Base-by-base conservation (phyloP, 164 flowering plant genomes). In the Liquidambar formosana region DNA sequence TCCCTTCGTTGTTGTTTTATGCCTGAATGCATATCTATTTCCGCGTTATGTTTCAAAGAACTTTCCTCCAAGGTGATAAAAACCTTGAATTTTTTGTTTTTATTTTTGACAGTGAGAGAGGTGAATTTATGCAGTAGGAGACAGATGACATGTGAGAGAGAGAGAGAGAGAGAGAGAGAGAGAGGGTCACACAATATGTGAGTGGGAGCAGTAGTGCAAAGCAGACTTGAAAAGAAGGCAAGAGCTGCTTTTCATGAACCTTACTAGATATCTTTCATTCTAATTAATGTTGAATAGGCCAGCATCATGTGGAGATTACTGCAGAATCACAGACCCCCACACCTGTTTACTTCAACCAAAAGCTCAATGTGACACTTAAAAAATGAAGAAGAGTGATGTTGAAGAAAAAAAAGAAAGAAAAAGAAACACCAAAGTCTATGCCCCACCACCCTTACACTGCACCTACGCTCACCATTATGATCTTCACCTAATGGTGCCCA, bases 181-280 rank as follows among this genome's bases (percentile, higher is more conserved):
- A n/a, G n/a, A n/a, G n/a, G n/a, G n/a, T n/a, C n/a, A 43, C 65
- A 49, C 52, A 71, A 33, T 38, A 8, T 44, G 61, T 66, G 51
- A 65, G 64, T 19, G 26, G 23, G 56, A 9, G 25, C 46, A 68
- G 56, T 60, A 68, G 69, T 54, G 22, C 33, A 47, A 63, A 54
- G 68, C 72, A 71, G 12, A 45, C 71, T 75, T 68, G 59, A 41
- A 54, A 70, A 45, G 70, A 59, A 52, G 58, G 76, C 71, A 56
- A 65, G 64, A 68, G 53, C 25, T 54, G 26, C 51, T 59, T 64
- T 64, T 16, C 22, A 58, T 67, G 14, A 0, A 65, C 33, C 4
- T 26, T 5, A 3, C 16, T 28, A 21, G 61, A 13, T 65, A 47
- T 23, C 78, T 75, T 75, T 56, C 33, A 63, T 41, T 61, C 47